phyloP scores from a whole-genome alignment of 2,329 filamentous ascomycete species.

The Cladophialophora carrionii region DNA sequence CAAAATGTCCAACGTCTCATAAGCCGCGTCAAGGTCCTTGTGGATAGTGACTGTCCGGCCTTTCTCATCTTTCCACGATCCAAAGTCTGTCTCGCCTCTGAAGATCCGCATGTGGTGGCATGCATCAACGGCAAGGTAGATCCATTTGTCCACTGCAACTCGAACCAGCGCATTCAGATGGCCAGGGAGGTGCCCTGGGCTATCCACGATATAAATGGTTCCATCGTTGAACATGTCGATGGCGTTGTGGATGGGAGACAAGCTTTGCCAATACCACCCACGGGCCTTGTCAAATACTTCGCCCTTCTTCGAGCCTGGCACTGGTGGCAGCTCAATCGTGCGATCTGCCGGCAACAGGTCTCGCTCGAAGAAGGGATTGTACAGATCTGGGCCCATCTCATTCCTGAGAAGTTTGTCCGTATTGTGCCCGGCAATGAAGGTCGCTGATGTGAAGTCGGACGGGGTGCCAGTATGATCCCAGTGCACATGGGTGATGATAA shows the following conservation, averaged over 20 bases:
- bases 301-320: conserved; percentile 44
- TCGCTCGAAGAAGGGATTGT: conserved; percentile 41
- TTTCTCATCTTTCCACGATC: conserved; percentile 52
- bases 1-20: conserved; percentile 49
- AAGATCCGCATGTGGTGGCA: conserved; percentile 59
- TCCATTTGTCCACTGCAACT: conserved; percentile 46
- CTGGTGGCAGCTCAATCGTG: conserved; percentile 33
- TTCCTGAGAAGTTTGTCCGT: conserved; percentile 50
- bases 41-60: conserved; percentile 56
- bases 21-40: conserved; percentile 51
- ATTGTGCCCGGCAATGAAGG: conserved; percentile 57
- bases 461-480: conserved; percentile 63
- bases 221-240: conserved; percentile 48
- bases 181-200: conserved; percentile 40
- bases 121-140: conserved; percentile 58
- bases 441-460: conserved; percentile 53
- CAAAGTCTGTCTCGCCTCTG: conserved; percentile 57
- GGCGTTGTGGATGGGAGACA: conserved; percentile 50
- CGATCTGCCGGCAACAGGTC: conserved; percentile 32
- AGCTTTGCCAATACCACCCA: conserved; percentile 47
- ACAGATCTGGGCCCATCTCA: conserved; percentile 49
- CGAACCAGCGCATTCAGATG: conserved; percentile 40
- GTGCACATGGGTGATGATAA: conserved; percentile 59
- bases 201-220: conserved; percentile 38
- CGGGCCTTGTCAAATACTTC: conserved; percentile 40